Base-by-base conservation (phyloP, 192 early-diverging fungal genomes). In the Martensiomyces pterosporus region DNA sequence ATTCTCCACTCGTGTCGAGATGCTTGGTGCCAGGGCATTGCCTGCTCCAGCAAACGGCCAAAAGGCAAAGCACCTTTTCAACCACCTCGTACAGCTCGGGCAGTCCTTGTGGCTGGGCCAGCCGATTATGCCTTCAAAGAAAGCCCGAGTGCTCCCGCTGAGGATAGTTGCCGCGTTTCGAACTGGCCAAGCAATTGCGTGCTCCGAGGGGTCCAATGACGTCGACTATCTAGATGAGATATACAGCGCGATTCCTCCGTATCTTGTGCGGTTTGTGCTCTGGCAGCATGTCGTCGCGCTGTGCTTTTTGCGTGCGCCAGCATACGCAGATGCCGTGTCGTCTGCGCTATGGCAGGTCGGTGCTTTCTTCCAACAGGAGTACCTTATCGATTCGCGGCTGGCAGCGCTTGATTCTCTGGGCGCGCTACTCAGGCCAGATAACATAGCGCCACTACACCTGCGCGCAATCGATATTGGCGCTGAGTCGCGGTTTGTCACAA, bases 221-320 rank as follows among this genome's bases (percentile, higher is more conserved):
- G 22, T 74, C n/a, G 70, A 58, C 13, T 73, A 74, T 27, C 13
- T 67, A 27, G 59, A 74, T 42, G 58, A 64, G 41, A 53, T 74
- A 19, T 74, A 64, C 52, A 23, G 35, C 22, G 38, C 51, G 1
- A 24, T 74, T 9, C 70, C 70, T 16, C 33, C 55, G 10, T 54
- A 57, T 18, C 49, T 62, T 3, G 59, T 46, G 33, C 58, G 70
- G 6, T 63, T 74, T 49, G 59, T 61, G 26, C 32, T 67, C 24
- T 74, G 70, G 70, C 70, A 74, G 18, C 70, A 74, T 25, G 59
- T 34, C 0, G 59, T 66, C 9, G 50, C 55, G 25, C 37, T 67
- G 51, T 74, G 70, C 52, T 59, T 53, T 34, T 18, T 62, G 34
- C 58, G 59, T 15, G 55, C 60, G 2, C 70, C 70, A 2, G 50